Percentiles rank a stretch among this genome's conserved stretches.
Evolutionary conservation across 345 rosid species (phyloP).

Genomic region (Carallia brachiata): DNA sequence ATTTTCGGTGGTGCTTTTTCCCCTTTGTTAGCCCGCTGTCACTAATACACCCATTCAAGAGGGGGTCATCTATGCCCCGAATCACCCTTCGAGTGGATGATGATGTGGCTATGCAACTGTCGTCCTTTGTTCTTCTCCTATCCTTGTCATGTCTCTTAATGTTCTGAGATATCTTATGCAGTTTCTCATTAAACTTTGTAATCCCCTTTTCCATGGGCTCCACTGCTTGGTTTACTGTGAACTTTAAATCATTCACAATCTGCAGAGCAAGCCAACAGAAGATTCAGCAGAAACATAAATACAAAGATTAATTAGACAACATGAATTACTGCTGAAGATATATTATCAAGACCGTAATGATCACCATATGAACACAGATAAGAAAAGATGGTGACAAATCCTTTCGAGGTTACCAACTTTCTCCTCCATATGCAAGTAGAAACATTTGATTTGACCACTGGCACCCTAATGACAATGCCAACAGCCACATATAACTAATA

Average conservation of each 20-base stretch:
- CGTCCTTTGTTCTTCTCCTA: constrained; percentile 76
- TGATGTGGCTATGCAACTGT: constrained; percentile 61
- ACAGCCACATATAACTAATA: too few relatives aligned
- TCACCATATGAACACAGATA: too few relatives aligned
- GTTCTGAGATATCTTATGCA: constrained; percentile 84
- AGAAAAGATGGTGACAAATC: too few relatives aligned
- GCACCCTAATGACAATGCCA: too few relatives aligned
- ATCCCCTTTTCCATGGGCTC: constrained; percentile 96
- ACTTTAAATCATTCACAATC: constrained; percentile 91
- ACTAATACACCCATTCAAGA: constrained; percentile 83
- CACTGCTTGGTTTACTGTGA: constrained; percentile 94
- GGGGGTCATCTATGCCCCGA: constrained; percentile 93
- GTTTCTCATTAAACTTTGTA: constrained; percentile 79
- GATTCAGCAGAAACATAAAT: constrained; percentile 17
- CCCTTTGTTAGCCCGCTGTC: constrained; percentile 66
- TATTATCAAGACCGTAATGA: not conserved
- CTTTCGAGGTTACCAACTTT: too few relatives aligned
- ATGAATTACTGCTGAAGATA: not conserved
- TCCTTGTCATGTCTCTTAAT: constrained; percentile 83
- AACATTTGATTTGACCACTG: too few relatives aligned
- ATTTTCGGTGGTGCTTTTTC: constrained; percentile 67
- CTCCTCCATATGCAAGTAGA: too few relatives aligned
- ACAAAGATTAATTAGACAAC: not conserved
- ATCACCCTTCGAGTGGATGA: constrained; percentile 68
- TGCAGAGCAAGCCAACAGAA: constrained; percentile 32